A percentile compares a stretch with the other conserved stretches of the same genome.
Evolutionary conservation across 2,329 filamentous ascomycete species (phyloP).

Genomic region (Trichoderma arundinaceum): DNA sequence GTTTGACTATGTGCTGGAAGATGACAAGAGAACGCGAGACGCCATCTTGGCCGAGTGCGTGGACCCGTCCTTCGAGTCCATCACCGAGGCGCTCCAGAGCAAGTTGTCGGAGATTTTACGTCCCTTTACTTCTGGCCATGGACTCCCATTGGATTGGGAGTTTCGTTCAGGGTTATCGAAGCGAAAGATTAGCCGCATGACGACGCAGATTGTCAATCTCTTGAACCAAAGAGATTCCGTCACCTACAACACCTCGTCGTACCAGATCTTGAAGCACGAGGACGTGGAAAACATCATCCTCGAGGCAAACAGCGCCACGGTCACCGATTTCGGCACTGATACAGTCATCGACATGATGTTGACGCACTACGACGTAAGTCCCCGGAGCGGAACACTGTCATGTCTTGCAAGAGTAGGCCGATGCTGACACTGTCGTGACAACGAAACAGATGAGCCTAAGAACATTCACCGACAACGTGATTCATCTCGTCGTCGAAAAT

Average conservation of each 20-base stretch:
- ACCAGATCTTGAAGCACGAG: neutral
- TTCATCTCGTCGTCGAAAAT: slow-evolving; percentile 24
- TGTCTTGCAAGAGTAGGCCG: too few relatives aligned
- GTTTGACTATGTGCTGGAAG: slow-evolving; percentile 43
- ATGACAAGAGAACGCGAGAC: slow-evolving; percentile 22
- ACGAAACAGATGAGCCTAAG: slow-evolving; percentile 7
- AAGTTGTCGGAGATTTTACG: slow-evolving; percentile 16
- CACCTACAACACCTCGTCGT: neutral
- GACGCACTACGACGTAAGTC: slow-evolving; percentile 20
- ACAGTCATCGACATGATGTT: slow-evolving; percentile 21
- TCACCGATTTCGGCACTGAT: slow-evolving; percentile 12
- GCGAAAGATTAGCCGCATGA: slow-evolving; percentile 6
- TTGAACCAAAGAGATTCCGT: neutral
- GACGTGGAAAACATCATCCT: neutral
- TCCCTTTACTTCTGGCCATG: slow-evolving; percentile 3
- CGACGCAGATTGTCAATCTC: neutral
- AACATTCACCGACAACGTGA: slow-evolving; percentile 24
- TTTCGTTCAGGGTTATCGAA: neutral
- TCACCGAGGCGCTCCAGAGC: neutral
- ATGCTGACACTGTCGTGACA: neutral
- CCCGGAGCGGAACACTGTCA: neutral
- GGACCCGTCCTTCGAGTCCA: slow-evolving; percentile 8
- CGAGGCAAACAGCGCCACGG: neutral
- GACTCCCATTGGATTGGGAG: slow-evolving; percentile 3
- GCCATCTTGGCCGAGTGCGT: slow-evolving; percentile 10